Conservation (phyloP, 1,284 basidiomycete genomes). For the Termitomyces sp. region DNA sequence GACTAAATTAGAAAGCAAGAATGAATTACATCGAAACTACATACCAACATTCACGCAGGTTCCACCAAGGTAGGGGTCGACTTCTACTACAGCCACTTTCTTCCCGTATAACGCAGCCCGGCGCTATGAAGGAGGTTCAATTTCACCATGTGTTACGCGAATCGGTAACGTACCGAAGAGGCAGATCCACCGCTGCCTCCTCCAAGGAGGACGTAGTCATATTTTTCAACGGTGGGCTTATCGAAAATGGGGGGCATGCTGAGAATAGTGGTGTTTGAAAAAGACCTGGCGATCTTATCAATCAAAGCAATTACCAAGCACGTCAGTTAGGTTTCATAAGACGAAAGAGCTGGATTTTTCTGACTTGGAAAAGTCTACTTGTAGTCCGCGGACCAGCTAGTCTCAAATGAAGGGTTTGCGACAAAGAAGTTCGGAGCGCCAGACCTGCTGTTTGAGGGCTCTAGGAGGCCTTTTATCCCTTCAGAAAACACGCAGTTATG, state of each 20-base stretch:
- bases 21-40: conserved; percentile 25
- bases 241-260: conserved; percentile 65
- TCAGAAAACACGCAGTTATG: not conserved
- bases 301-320: conserved; percentile 12
- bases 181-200: conserved; percentile 83
- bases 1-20: not conserved
- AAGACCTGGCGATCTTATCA: conserved; percentile 46
- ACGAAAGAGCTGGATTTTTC: conserved; percentile 1
- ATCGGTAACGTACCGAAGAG: conserved; percentile 51
- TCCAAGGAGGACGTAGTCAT: conserved; percentile 79
- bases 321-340: conserved; percentile 12
- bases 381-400: conserved; percentile 12
- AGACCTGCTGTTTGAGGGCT: conserved; percentile 17
- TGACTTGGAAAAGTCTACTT: conserved; percentile 19
- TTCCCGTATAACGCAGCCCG: conserved; percentile 91
- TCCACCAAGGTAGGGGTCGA: conserved; percentile 75
- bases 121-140: conserved; percentile 43
- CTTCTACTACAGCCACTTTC: conserved; percentile 90
- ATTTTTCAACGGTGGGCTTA: conserved; percentile 58
- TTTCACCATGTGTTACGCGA: not conserved
- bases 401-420: conserved; percentile 9
- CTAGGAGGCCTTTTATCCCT: conserved; percentile 19
- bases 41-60: conserved; percentile 94
- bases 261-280: conserved; percentile 32
- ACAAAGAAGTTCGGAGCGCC: conserved; percentile 17